Evolutionary conservation across 1,284 basidiomycete genomes (phyloP).

Genomic region (Ganoderma sinense): DNA sequence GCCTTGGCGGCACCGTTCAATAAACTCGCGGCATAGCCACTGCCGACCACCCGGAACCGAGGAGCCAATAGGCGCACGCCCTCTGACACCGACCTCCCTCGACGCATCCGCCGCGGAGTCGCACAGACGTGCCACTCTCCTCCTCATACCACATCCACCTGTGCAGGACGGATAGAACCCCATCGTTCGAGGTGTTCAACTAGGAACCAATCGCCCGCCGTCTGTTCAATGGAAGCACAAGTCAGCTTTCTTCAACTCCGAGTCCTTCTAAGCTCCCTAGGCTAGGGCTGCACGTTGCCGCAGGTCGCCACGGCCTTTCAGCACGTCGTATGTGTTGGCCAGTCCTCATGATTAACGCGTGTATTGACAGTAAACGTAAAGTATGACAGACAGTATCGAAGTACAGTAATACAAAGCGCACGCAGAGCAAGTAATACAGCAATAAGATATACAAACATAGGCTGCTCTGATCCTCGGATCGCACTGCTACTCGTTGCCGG

Average conservation of each 20-base stretch:
- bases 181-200: background rate
- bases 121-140: background rate
- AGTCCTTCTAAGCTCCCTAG: background rate
- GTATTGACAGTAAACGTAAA: background rate
- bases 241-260: background rate
- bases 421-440: constrained; percentile 5
- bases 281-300: no score
- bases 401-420: background rate
- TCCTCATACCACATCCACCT: background rate
- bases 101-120: background rate
- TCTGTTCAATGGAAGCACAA: background rate
- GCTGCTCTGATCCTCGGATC: background rate
- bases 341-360: background rate
- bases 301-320: background rate
- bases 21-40: constrained; percentile 17
- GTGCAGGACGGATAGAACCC: background rate
- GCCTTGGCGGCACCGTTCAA: constrained; percentile 6
- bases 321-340: background rate
- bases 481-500: background rate
- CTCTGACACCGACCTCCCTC: background rate
- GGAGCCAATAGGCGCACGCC: background rate
- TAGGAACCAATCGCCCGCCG: background rate
- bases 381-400: background rate
- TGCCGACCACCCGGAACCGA: constrained; percentile 1
- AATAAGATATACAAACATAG: constrained; percentile 10